These are phyloP conservation scores for Amanita pseudoporphyria DNA, from an alignment of 768 basidiomycete species.

Conservation along the genomic window DNA sequence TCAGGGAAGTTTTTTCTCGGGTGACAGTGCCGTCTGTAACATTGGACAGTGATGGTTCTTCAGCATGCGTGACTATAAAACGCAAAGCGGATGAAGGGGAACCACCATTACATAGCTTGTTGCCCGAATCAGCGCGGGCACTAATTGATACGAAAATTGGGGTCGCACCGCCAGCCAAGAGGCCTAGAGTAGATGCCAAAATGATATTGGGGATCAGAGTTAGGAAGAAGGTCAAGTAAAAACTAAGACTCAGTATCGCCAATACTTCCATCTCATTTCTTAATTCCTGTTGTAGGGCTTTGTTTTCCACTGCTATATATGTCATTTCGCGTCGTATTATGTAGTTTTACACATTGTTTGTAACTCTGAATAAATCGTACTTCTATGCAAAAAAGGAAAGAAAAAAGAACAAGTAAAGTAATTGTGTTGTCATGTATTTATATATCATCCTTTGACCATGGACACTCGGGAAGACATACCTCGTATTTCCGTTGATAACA, in stretches of 20 bases:
- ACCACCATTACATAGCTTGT: slow-evolving; percentile 56
- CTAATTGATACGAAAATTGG: slow-evolving; percentile 42
- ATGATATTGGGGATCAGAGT: slow-evolving; percentile 64
- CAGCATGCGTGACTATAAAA: slow-evolving; percentile 59
- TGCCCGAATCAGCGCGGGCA: slow-evolving; percentile 57
- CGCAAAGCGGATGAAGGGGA: slow-evolving; percentile 78
- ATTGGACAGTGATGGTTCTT: slow-evolving; percentile 10
- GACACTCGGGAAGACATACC: slow-evolving; percentile 32
- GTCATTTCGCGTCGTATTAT: no score
- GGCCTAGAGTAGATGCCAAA: slow-evolving; percentile 53
- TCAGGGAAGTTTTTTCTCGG: slow-evolving; percentile 83
- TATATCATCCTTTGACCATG: slow-evolving; percentile 15
- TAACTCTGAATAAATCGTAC: no score
- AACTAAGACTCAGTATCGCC: no score
- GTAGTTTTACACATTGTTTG: no score
- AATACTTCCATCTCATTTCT: no score
- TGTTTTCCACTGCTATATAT: no score
- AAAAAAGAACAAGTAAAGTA: background rate
- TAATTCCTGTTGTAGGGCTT: no score
- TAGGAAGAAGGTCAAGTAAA: slow-evolving; percentile 36
- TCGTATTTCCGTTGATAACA: slow-evolving; percentile 53
- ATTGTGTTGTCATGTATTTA: background rate
- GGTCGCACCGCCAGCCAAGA: slow-evolving; percentile 35
- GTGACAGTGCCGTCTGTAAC: slow-evolving; percentile 32
- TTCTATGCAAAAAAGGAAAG: no score